Evolutionary conservation across 352 stramenopile genomes (phyloP), one percentile per base, ranked within the genome.

Genomic region (Phytophthora pseudosyringae): DNA sequence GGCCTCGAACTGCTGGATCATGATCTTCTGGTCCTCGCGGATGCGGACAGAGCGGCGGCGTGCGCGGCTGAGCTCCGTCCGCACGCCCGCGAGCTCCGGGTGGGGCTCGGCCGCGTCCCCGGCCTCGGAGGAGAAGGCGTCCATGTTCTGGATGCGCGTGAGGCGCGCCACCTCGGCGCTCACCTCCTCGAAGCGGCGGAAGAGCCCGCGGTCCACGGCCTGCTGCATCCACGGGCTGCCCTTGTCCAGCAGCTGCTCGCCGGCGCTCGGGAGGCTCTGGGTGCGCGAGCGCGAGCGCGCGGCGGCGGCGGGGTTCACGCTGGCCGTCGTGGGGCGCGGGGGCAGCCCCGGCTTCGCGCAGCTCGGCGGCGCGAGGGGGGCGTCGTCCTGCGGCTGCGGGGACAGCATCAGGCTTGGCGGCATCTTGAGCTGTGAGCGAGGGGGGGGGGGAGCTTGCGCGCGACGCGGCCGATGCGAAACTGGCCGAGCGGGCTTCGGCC

Each of bases 1-100:
- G 4, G 64, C 59, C 60, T 89, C 84, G n/a, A 90, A 77, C 58
- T 86, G 77, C 28, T 83, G 76, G 26, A 84, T 83, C 59, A 93
- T 76, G 52, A 84, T 74, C 46, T 85, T 83, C 62, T 91, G 83
- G 25, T 74, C 78, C 32, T 76, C 70, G 7, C 86, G 69, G 40
- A 83, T 69, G 15, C 60, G 50, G 25, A 69, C 65, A 9, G 81
- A 86, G 43, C 65, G 73, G n/a, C 68, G 70, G 50, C 84, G 71
- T 38, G 75, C 69, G 32, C 64, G 65, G 47, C 53, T 36, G 6
- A 91, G 73, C 51, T 89, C 73, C 10, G 40, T 60, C 49, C 80
- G 76, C 39, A 88, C 65, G 8, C 58, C 32, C 8, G 64, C 71
- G 21, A 89, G 64, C 63, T 86, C 81, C 2, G 72, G 50, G 21